Base-by-base conservation (phyloP, 129 eudicot species). In the Arctium minus region DNA sequence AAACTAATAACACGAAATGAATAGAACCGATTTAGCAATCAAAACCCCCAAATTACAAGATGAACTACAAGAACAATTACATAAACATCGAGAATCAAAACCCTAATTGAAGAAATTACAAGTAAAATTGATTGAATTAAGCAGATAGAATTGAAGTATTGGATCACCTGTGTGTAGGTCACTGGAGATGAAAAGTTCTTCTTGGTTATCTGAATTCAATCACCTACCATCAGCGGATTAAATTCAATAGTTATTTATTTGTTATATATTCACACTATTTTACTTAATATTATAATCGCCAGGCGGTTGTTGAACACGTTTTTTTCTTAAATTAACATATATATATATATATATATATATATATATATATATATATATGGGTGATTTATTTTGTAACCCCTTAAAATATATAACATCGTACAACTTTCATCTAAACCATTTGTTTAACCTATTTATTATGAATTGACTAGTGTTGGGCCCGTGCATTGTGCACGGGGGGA, bases 81-180 rank as follows among this genome's bases (percentile, higher is more conserved):
- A 71, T 11, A 46, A 78, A 39, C 44, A 39, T 50, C 44, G 29
- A 30, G 37, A 60, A 71, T 5, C 71, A n/a, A 53, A 83, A 39
- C 30, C 29, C 1, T 50, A 33, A 78, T 60, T 83, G 73, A 78
- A 62, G 18, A 38, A 11, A 22, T 35, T 32, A 44, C 79, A 77
- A 76, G 73, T 12, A 31, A 17, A 71, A 75, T 39, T 31, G 30
- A 75, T 46, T 48, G 17, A 36, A 80, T 18, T 50, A 50, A 80
- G 13, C 38, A 35, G 18, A 27, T 60, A 50, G 27, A 53, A 72
- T 50, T 35, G 70, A 22, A 31, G 40, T 35, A 56, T 15, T 38
- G 18, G 42, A 30, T 84, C 74, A 72, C 83, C 86, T 84, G 86
- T 33, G 36, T 22, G 68, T 8, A 60, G n/a, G 32, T 77, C 68